Base-by-base conservation (phyloP, 768 basidiomycete genomes). In the Calocera viscosa region DNA sequence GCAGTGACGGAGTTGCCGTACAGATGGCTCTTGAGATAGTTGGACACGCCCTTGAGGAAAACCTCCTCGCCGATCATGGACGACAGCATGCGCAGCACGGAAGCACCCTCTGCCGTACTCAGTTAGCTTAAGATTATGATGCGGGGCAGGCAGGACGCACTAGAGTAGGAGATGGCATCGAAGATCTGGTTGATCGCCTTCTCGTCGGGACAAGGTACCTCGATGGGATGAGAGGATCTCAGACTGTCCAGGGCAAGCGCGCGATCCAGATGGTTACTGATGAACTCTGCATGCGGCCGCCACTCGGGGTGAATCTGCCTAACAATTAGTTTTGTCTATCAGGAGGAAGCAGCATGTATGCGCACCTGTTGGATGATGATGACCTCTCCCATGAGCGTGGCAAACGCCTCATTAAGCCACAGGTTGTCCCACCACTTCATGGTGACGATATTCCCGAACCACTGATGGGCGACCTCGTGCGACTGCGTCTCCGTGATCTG, bases 371-470 rank as follows among this genome's bases (percentile, higher is more conserved):
- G 66, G 67, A 87, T 76, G 67, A 94, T 81, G 69, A 94, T 87
- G 38, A 94, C 85, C 79, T 93, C 91, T 70, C 93, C 93, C 90
- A 91, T 87, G 78, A 93, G 75, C 2, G 90, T 91, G 3, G 91
- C 90, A 74, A 93, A 91, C n/a, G 91, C 89, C 85, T 41, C 65
- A 22, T 72, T 72, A n/a, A 72, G 64, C 69, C 68, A 75, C 63
- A 91, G 80, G 74, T 89, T 86, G 69, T 89, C 85, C 90, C 90
- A 93, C 90, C 91, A 92, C 72, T 84, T 84, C 92, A 94, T 94
- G 0, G 92, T 95, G 5, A 90, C 88, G 72, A 96, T 89, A 74
- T 95, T 87, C 26, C 93, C 94, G 71, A 94, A 95, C 91, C 90
- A 80, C 41, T 70, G 69, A 65, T 70, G 88, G 10, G 88, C 87